These are phyloP conservation scores for Botrytis byssoidea DNA, from an alignment of 2,329 filamentous ascomycete genomes.

Conservation along the genomic window DNA sequence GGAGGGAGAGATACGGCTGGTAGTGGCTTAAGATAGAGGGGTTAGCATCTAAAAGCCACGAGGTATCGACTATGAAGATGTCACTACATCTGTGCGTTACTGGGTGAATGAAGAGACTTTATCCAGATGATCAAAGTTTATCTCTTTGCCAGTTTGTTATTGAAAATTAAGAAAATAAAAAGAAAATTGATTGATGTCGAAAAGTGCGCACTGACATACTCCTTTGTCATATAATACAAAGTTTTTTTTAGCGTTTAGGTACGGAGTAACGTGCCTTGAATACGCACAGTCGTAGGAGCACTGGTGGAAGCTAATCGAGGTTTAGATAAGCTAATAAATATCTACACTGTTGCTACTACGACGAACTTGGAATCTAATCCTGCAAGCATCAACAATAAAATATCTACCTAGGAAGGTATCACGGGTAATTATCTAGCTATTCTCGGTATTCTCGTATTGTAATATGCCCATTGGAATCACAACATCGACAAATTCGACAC, in stretches of 20 bases:
- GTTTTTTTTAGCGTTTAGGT: neutral
- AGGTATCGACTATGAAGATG: neutral
- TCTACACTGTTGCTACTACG: neutral
- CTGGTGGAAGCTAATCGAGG: neutral
- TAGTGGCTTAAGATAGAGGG: neutral
- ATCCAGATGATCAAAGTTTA: neutral
- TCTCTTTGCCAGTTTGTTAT: neutral
- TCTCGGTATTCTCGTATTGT: neutral
- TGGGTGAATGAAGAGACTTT: neutral
- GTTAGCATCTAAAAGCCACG: neutral
- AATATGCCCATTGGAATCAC: neutral
- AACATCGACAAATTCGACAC: neutral
- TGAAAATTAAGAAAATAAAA: neutral
- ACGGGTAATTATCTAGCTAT: neutral
- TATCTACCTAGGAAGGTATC: neutral
- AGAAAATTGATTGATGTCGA: neutral
- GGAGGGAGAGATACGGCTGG: neutral
- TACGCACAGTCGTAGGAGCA: neutral
- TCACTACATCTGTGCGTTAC: conserved; percentile 1
- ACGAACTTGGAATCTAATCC: neutral
- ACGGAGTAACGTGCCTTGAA: neutral
- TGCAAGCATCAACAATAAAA: neutral
- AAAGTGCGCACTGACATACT: neutral
- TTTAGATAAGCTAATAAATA: neutral
- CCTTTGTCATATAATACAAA: neutral